Base-by-base conservation (phyloP, 2,329 filamentous ascomycete species). In the Penicillium polonicum region DNA sequence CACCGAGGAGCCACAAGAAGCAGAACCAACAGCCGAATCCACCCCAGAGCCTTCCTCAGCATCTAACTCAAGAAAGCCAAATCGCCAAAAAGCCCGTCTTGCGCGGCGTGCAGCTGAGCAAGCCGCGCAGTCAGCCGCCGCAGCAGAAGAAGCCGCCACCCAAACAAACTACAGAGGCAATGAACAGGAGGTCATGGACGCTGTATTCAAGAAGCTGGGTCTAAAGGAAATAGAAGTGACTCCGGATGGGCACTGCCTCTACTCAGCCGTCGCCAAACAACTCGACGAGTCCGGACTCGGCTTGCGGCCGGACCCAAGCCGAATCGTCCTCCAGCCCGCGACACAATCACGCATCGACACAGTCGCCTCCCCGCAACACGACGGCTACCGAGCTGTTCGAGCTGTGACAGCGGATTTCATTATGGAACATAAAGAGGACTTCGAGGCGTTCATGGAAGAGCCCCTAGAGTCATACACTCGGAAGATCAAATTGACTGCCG, bases 191-290 rank as follows among this genome's bases (percentile, higher is more conserved):
- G 82, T 83, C 46, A 92, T 99, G 86, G 79, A 84, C 57, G 78
- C 79, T 29, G 83, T 85, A 41, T 88, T 97, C 72, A 76, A 80
- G 53, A 78, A 81, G 44, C 78, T 88, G 57, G 81, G 80, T 0
- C 81, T 97, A 17, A 79, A 79, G 21, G 90, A 97, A 78, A 84
- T 89, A 66, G 86, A 91, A 58, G 92, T 99, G 57, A 84, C 84
- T 39, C 91, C 94, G 0, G 93, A 99, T 75, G 94, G 94, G 0
- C 94, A 99, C 77, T 99, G 94, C 72, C 79, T 99, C 17, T 99
- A 97, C 76, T 89, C 91, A 17, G 92, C 94, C 0, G 83, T 97
- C 50, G 92, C 93, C 27, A 91, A 94, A 72, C 92, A 96, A 75
- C 81, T 97, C 52, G 77, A 76, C 53, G 79, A 82, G 53, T 76